phyloP scores from a whole-genome alignment of 345 rosid genomes.

The Hibiscus trionum region DNA sequence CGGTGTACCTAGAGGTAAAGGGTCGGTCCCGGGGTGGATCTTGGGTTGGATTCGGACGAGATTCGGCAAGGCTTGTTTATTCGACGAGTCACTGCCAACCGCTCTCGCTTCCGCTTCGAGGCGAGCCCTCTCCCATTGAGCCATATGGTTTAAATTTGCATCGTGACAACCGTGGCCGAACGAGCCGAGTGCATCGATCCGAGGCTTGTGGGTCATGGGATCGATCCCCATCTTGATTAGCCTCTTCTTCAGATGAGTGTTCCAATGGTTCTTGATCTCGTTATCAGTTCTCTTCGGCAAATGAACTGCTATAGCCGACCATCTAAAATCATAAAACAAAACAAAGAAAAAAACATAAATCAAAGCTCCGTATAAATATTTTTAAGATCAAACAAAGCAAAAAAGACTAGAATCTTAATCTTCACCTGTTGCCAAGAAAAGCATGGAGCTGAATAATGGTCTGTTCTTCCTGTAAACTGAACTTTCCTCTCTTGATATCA shows the following conservation, averaged over 20 bases:
- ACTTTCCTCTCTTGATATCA: conserved; percentile 52
- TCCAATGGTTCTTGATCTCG: conserved; percentile 49
- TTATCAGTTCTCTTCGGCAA: conserved; percentile 39
- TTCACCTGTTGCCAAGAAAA: conserved; percentile 46
- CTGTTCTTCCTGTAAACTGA: conserved; percentile 44
- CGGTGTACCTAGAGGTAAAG: not conserved
- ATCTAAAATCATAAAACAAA: conserved; percentile 16
- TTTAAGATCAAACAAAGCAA: not conserved
- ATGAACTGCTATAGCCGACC: conserved; percentile 42
- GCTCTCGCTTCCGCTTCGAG: conserved; percentile 33
- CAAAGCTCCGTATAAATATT: not conserved
- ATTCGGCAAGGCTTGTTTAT: conserved; percentile 5
- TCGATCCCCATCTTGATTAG: conserved; percentile 34
- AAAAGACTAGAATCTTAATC: not conserved
- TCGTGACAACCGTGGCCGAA: conserved; percentile 1
- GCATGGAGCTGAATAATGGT: conserved; percentile 55
- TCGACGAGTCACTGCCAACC: conserved; percentile 5
- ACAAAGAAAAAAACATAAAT: not conserved
- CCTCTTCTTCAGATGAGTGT: conserved; percentile 38
- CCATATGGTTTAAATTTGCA: conserved; percentile 30
- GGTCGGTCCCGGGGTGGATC: not conserved
- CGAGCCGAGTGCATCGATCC: conserved; percentile 13
- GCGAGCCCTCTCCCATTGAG: conserved; percentile 37
- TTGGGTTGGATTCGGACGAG: not conserved
- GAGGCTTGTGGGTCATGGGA: conserved; percentile 36